Conservation (phyloP, 2,329 filamentous ascomycete species). For the Colletotrichum tabaci region DNA sequence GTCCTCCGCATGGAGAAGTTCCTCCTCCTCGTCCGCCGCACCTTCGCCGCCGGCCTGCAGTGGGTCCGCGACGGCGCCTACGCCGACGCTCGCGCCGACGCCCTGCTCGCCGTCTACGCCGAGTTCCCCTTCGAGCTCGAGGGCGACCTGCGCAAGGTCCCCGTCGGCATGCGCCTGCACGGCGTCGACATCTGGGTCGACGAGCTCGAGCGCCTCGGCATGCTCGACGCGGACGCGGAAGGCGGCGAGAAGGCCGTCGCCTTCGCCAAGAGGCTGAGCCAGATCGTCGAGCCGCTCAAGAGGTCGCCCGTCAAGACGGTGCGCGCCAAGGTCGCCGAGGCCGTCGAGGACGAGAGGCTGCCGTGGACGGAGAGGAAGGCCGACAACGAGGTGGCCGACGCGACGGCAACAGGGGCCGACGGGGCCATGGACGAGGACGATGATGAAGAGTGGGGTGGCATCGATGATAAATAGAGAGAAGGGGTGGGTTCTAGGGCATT, state of each 20-base stretch:
- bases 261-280: constrained; percentile 68
- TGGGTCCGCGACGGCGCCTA: constrained; percentile 54
- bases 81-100: constrained; percentile 53
- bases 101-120: constrained; percentile 54
- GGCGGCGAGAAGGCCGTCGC: constrained; percentile 53
- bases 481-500: not conserved
- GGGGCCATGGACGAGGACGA: constrained; percentile 53
- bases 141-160: constrained; percentile 68
- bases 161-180: constrained; percentile 89
- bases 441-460: constrained; percentile 44
- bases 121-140: constrained; percentile 59
- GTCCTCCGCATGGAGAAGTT: constrained; percentile 93
- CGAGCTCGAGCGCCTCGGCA: constrained; percentile 82
- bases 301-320: constrained; percentile 79
- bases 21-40: constrained; percentile 84
- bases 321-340: constrained; percentile 77
- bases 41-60: constrained; percentile 79
- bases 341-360: constrained; percentile 81
- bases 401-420: constrained; percentile 53
- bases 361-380: constrained; percentile 68
- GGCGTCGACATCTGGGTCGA: constrained; percentile 93
- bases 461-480: constrained; percentile 39
- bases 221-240: constrained; percentile 56
- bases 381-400: constrained; percentile 46
- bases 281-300: constrained; percentile 70